Evolutionary conservation across 768 basidiomycete species (phyloP).

Genomic region (Russula sp.): DNA sequence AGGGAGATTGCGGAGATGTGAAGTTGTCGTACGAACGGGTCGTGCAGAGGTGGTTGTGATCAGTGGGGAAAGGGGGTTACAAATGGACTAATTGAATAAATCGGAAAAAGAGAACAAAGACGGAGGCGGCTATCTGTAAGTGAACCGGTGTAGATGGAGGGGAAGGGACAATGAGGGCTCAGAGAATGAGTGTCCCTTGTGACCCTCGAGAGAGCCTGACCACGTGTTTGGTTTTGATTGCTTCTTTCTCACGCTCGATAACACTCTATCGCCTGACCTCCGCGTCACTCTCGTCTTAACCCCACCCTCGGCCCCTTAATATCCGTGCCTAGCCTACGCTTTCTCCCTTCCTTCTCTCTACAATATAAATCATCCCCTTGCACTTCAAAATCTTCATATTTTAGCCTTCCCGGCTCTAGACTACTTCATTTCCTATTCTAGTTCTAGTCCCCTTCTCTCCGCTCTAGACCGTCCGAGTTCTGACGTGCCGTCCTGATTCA

Average conservation of each 20-base stretch:
- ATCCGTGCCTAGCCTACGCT: neutral
- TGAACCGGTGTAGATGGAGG: conserved; percentile 5
- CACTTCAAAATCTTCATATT: neutral
- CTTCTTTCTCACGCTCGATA: conserved; percentile 19
- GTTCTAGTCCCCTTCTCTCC: neutral
- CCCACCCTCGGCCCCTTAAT: conserved; percentile 16
- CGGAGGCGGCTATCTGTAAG: conserved; percentile 12
- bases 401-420: too few species aligned
- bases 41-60: conserved; percentile 10
- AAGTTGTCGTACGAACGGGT: conserved; percentile 6
- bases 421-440: too few species aligned
- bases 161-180: conserved; percentile 14
- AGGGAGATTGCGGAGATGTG: conserved; percentile 16
- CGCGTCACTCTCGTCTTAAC: conserved; percentile 12
- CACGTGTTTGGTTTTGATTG: conserved; percentile 26
- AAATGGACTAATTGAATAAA: neutral
- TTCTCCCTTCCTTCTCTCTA: neutral
- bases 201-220: conserved; percentile 10
- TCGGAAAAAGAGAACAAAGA: conserved; percentile 5
- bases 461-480: neutral
- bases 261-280: conserved; percentile 10
- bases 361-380: too few species aligned
- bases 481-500: neutral
- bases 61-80: neutral
- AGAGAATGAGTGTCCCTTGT: conserved; percentile 21